Evolutionary conservation across 345 rosid species (phyloP), one percentile per base, ranked within the genome.

Genomic region (Murraya koenigii): DNA sequence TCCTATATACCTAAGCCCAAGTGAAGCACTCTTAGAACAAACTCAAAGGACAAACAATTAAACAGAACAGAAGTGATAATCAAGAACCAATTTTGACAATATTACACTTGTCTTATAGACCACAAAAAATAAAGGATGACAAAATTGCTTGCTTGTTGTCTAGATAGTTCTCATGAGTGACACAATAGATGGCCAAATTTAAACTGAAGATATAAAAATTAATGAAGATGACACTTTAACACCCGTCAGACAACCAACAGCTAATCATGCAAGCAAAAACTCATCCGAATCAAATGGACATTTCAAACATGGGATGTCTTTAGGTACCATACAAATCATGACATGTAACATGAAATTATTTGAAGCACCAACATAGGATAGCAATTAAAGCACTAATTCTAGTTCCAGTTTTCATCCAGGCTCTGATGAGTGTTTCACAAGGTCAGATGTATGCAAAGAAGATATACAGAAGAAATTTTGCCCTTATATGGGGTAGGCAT

Each of bases 1-100:
- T 63, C 99, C 99, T 2, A 86, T 81, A 81, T 88, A 91, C 77
- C 99, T 95, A 83, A 56, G 55, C 49, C 76, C 23, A 44, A 66
- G 60, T 6, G 77, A 41, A 74, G 65, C 7, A 32, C 38, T 5
- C 71, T 69, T 44, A 69, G 76, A 60, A 64, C 20, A 69, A 22
- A 3, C 7, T 75, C 32, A 60, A 39, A n/a, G 17, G 44, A 64
- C 39, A 7, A n/a, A 63, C 10, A n/a, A 4, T 5, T 44, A 30
- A 71, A 44, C 14, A 15, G 5, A 77, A 17, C 13, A 38, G 20
- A 79, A 61, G 38, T 74, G 36, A 36, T 30, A 14, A 63, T 55
- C 36, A 52, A 32, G 63, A 49, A n/a, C 26, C n/a, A 17, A 36
- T 25, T 8, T 32, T 65, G 54, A 19, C 11, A 35, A 26, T 52